These are phyloP conservation scores for Naganishia kalamii DNA, from an alignment of 768 basidiomycete species.

Conservation along the genomic window DNA sequence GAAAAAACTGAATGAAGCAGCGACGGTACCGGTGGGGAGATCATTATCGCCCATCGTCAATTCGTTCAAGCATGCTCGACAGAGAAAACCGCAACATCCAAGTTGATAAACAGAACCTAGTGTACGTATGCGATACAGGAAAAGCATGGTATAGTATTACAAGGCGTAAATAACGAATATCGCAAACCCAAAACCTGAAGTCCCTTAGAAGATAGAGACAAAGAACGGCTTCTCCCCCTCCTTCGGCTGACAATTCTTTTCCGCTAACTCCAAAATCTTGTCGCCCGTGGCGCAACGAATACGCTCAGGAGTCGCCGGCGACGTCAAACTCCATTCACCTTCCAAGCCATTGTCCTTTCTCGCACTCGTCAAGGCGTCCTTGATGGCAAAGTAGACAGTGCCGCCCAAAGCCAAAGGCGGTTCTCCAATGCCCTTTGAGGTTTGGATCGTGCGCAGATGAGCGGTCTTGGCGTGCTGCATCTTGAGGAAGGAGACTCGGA, in stretches of 20 bases:
- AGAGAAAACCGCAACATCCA: not conserved
- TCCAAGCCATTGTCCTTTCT: constrained; percentile 27
- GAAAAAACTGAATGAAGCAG: no score
- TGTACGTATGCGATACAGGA: no score
- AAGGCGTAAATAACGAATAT: no score
- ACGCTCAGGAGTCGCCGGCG: constrained; percentile 33
- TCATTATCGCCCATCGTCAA: not conserved
- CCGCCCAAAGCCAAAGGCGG: constrained; percentile 36
- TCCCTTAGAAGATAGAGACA: constrained; percentile 26
- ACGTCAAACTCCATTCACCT: constrained; percentile 23
- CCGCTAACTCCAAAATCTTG: constrained; percentile 18
- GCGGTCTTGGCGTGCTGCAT: constrained; percentile 15
- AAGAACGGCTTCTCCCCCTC: constrained; percentile 35
- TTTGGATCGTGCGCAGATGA: constrained; percentile 22
- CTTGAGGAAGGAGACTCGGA: constrained; percentile 26
- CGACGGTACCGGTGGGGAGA: no score
- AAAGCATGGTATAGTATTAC: no score
- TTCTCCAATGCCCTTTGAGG: constrained; percentile 25
- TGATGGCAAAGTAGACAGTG: constrained; percentile 30
- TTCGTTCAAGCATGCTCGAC: not conserved
- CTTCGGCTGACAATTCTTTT: constrained; percentile 20
- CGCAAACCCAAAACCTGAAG: no score
- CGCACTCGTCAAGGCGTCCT: constrained; percentile 31
- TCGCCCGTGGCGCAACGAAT: constrained; percentile 31
- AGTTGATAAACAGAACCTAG: no score